Evolutionary conservation across 139 green algal species (phyloP).

Genomic region (Tetradesmus obliquus): DNA sequence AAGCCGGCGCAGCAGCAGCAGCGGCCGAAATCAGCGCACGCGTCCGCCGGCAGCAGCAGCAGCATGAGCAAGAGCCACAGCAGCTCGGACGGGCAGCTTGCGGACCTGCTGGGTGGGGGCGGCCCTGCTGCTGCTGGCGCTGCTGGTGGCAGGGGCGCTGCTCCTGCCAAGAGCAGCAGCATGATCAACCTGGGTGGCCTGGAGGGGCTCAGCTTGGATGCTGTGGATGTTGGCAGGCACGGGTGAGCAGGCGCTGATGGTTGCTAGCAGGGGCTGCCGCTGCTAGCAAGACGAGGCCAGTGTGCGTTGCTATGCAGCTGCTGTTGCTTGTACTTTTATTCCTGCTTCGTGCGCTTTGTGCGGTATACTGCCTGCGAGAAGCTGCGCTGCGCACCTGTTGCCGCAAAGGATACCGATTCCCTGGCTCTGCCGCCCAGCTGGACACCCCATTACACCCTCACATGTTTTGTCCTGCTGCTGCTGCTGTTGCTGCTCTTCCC

Average conservation of each 20-base stretch:
- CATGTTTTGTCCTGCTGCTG: neutral
- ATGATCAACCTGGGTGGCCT: slow-evolving; percentile 34
- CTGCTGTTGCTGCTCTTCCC: neutral
- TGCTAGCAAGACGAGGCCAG: too few relatives aligned
- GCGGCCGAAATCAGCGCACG: neutral
- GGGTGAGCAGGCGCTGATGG: neutral
- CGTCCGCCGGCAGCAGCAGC: neutral
- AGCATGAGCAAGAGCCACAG: slow-evolving; percentile 2
- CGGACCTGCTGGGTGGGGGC: slow-evolving; percentile 34
- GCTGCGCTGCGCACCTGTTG: too few relatives aligned
- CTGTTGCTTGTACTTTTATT: too few relatives aligned
- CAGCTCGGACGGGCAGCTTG: slow-evolving; percentile 35
- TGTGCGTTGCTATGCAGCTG: too few relatives aligned
- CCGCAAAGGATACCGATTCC: too few relatives aligned
- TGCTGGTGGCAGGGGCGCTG: neutral
- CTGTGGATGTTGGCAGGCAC: slow-evolving; percentile 12
- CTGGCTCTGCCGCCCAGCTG: too few relatives aligned
- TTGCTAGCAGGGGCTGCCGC: neutral
- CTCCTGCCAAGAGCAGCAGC: slow-evolving; percentile 27
- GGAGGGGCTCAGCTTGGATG: slow-evolving; percentile 3
- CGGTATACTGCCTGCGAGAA: too few relatives aligned
- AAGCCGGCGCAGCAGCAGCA: slow-evolving; percentile 19
- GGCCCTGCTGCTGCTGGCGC: neutral
- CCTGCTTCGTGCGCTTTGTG: too few relatives aligned
- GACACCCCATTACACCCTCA: neutral